phyloP scores from a whole-genome alignment of 768 basidiomycete species.

The Russula sp. region DNA sequence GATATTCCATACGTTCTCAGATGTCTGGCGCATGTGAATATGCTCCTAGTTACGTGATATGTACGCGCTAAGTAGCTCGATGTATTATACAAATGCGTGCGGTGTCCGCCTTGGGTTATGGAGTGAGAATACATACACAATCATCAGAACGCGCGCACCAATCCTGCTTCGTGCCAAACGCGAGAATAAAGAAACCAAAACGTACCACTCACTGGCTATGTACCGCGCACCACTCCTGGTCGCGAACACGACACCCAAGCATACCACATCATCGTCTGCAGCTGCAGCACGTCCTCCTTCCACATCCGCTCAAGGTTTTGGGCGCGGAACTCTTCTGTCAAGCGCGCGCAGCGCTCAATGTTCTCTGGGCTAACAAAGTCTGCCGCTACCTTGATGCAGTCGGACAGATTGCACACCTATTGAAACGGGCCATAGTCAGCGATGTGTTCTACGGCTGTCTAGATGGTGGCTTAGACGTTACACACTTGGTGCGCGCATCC shows the following conservation, averaged over 20 bases:
- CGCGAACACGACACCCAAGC: conserved; percentile 71
- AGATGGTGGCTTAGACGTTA: conserved; percentile 3
- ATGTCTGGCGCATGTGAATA: not conserved
- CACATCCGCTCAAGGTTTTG: conserved; percentile 82
- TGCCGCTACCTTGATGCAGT: conserved; percentile 92
- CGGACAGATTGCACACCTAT: conserved; percentile 84
- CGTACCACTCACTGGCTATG: not conserved
- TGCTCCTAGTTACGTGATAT: conserved; percentile 1
- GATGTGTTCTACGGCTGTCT: too few species aligned
- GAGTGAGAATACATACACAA: conserved; percentile 20
- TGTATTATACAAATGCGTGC: conserved; percentile 20
- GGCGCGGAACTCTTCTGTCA: conserved; percentile 83
- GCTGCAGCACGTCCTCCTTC: conserved; percentile 91
- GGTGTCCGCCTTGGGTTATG: conserved; percentile 7
- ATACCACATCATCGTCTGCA: conserved; percentile 91
- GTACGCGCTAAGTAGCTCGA: not conserved
- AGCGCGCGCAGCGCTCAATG: conserved; percentile 71
- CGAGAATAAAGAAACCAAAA: not conserved
- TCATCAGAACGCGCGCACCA: conserved; percentile 5
- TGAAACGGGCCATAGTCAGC: not conserved
- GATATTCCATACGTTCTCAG: not conserved
- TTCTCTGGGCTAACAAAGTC: conserved; percentile 97
- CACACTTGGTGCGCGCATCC: conserved; percentile 85
- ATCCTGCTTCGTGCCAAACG: conserved; percentile 7
- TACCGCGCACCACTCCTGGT: not conserved